phyloP scores from a whole-genome alignment of 176 grass and related monocot species.

The Carex myosuroides region DNA sequence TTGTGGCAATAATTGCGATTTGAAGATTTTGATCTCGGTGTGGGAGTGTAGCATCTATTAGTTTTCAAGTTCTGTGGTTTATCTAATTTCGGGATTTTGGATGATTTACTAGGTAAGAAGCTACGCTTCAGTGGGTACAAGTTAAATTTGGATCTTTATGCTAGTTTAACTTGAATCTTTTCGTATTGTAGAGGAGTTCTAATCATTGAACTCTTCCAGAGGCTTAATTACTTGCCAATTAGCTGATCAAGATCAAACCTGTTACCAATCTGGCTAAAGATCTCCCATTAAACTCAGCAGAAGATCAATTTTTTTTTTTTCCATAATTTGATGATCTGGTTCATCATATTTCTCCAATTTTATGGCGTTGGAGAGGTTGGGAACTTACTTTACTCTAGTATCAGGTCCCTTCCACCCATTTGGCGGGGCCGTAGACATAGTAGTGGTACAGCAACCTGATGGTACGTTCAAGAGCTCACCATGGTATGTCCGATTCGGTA shows the following conservation, averaged over 20 bases:
- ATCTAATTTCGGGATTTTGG: neutral
- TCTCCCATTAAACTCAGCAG: neutral
- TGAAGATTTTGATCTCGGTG: neutral
- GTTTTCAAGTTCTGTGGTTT: neutral
- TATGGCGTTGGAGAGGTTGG: constrained; percentile 58
- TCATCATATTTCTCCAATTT: constrained; percentile 24
- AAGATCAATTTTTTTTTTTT: neutral
- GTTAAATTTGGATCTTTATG: neutral
- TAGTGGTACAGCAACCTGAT: constrained; percentile 89
- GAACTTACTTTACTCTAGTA: constrained; percentile 47
- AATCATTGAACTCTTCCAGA: neutral
- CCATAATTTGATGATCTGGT: constrained; percentile 12
- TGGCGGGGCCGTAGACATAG: constrained; percentile 74
- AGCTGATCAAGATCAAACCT: neutral
- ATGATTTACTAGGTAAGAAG: neutral
- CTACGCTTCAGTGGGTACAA: neutral
- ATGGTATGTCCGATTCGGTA: constrained; percentile 91
- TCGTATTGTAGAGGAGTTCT: neutral
- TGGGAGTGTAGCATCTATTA: neutral
- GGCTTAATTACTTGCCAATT: neutral
- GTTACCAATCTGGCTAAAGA: neutral
- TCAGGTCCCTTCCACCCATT: constrained; percentile 82
- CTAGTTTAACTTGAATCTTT: neutral
- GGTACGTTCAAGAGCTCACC: constrained; percentile 91
- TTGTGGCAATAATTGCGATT: neutral